Conservation (phyloP, 495 filamentous ascomycete species). For the Immersiella caudata region DNA sequence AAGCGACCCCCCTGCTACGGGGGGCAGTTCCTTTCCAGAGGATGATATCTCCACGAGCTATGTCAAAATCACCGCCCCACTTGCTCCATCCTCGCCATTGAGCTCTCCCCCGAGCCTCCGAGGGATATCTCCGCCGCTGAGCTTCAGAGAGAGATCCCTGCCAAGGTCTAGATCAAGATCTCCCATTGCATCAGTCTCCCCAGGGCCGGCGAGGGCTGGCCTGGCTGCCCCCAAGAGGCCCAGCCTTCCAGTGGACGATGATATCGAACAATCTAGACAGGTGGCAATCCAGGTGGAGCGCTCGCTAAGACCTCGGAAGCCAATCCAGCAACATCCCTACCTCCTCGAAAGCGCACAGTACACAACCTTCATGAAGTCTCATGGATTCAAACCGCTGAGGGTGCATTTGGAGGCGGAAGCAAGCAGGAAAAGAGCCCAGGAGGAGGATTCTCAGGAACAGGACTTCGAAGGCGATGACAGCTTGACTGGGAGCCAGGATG, state of each 20-base stretch:
- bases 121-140: conserved; percentile 20
- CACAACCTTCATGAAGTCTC: conserved; percentile 58
- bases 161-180: not conserved
- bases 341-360: conserved; percentile 69
- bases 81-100: conserved; percentile 16
- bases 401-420: conserved; percentile 44
- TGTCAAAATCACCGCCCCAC: conserved; percentile 13
- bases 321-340: conserved; percentile 77
- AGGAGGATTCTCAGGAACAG: conserved; percentile 53
- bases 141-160: conserved; percentile 15
- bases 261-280: conserved; percentile 28
- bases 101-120: conserved; percentile 23
- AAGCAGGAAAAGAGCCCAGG: conserved; percentile 28
- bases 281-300: conserved; percentile 36
- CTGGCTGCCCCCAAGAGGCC: not conserved
- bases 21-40: not conserved
- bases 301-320: conserved; percentile 67
- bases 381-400: conserved; percentile 65
- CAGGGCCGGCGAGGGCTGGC: not conserved
- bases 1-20: not conserved
- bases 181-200: not conserved
- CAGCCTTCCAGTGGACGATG: conserved; percentile 4
- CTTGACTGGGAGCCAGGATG: conserved; percentile 36
- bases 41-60: conserved; percentile 26
- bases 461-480: conserved; percentile 55